Evolutionary conservation across 2,329 filamentous ascomycete species (phyloP).

Genomic region (Albifimbria verrucaria): DNA sequence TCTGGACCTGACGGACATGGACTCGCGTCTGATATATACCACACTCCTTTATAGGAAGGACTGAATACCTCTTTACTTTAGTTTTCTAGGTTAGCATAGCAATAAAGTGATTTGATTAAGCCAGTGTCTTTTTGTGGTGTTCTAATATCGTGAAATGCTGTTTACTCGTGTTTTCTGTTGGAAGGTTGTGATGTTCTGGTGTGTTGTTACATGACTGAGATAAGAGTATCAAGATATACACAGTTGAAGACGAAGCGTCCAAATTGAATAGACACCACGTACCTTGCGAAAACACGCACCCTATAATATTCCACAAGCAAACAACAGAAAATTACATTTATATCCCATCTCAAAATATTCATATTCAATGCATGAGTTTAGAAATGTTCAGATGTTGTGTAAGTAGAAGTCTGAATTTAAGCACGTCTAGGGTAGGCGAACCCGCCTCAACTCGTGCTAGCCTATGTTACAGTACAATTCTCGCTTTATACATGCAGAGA

Average conservation of each 20-base stretch:
- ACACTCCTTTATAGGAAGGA: slow-evolving; percentile 12
- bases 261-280: too few species aligned
- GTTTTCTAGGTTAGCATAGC: background rate
- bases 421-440: background rate
- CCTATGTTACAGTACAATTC: slow-evolving; percentile 24
- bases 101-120: slow-evolving; percentile 1
- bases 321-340: too few species aligned
- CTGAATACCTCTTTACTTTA: slow-evolving; percentile 21
- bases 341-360: too few species aligned
- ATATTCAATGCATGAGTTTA: too few species aligned
- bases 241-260: too few species aligned
- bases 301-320: too few species aligned
- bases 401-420: background rate
- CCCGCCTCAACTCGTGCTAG: background rate
- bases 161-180: too few species aligned
- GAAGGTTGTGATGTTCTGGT: too few species aligned
- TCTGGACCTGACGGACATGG: background rate
- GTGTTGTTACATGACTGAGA: too few species aligned
- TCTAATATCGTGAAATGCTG: background rate
- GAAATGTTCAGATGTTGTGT: background rate
- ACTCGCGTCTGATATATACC: slow-evolving; percentile 3
- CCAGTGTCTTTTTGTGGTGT: background rate
- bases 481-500: slow-evolving; percentile 25
- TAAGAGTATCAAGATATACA: too few species aligned
- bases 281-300: too few species aligned